Base-by-base conservation (phyloP, 352 stramenopile species). In the Blastocystis sp. region DNA sequence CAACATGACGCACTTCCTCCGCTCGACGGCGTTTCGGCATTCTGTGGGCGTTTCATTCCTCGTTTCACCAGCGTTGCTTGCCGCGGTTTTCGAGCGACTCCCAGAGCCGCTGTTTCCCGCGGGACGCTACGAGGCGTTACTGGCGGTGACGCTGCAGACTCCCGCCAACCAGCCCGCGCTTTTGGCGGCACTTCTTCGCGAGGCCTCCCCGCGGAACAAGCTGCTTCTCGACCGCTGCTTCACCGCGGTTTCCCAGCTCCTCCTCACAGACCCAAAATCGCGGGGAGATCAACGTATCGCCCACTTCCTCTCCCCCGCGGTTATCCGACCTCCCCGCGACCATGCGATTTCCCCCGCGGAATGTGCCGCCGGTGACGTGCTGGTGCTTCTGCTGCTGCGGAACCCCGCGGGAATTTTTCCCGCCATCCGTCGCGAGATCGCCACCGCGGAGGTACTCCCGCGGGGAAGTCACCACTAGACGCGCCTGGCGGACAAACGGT, bases 141-240 rank as follows among this genome's bases (percentile, higher is more conserved):
- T 81, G 24, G 34, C n/a, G 3, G 18, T 42, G 3, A 61, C 42
- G 29, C 69, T 81, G 2, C 69, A 81, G 32, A 42, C 42, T 8
- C 69, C 11, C 34, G 29, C 49, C 1, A 11, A 63, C 24, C 69
- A 81, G 18, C 32, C 46, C 29, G n/a, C n/a, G n/a, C n/a, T n/a
- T n/a, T n/a, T n/a, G n/a, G n/a, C n/a, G n/a, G n/a, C n/a, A n/a
- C 9, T 81, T 32, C 53, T 81, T 40, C 46, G 42, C 27, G 69
- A 81, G 2, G 21, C 44, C 21, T 27, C 32, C 14, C 27, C 49
- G 21, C 38, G 61, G 29, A 14, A 42, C 0, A 81, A 81, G 69
- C n/a, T 63, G 24, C 9, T 81, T 44, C 32, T 81, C 4, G 69
- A 81, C 14, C 69, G 69, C 42, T n/a, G 61, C 48, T 44, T 81